Percentiles rank a stretch among this genome's conserved stretches.
phyloP scores from a whole-genome alignment of 164 flowering plant genomes.

The Litsea cubeba region DNA sequence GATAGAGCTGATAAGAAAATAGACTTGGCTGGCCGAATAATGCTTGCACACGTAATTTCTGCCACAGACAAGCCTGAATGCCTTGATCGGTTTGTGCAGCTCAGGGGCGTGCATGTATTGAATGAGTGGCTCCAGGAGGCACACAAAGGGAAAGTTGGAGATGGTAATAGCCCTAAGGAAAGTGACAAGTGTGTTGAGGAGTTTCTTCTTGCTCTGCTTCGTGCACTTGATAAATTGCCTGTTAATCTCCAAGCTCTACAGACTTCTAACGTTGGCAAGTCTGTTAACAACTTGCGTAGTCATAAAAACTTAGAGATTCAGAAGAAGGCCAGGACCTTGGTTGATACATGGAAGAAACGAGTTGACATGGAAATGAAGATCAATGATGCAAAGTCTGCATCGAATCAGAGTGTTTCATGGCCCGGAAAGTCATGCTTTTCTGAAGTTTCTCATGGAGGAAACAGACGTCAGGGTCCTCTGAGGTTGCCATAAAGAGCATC shows the following conservation, averaged over 20 bases:
- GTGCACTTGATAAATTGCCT: slow-evolving; percentile 89
- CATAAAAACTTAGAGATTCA: slow-evolving; percentile 61
- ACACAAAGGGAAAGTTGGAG: slow-evolving; percentile 76
- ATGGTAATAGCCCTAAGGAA: slow-evolving; percentile 53
- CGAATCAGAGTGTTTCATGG: slow-evolving; percentile 55
- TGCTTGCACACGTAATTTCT: slow-evolving; percentile 71
- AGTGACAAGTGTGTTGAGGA: slow-evolving; percentile 73
- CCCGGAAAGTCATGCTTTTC: slow-evolving; percentile 44
- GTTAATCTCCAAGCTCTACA: slow-evolving; percentile 80
- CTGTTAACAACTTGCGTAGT: slow-evolving; percentile 69
- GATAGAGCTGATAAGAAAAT: slow-evolving; percentile 58
- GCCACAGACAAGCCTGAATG: slow-evolving; percentile 76
- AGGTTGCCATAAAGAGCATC: slow-evolving; percentile 49
- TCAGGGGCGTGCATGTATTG: slow-evolving; percentile 67
- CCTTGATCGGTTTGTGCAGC: slow-evolving; percentile 74
- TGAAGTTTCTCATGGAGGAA: slow-evolving; percentile 59
- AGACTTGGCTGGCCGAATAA: slow-evolving; percentile 56
- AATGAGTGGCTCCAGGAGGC: slow-evolving; percentile 95
- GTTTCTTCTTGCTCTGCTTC: slow-evolving; percentile 74
- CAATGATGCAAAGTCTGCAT: slow-evolving; percentile 72
- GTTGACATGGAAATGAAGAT: slow-evolving; percentile 89
- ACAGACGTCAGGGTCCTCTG: slow-evolving; percentile 47
- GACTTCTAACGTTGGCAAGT: slow-evolving; percentile 77
- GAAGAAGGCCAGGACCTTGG: slow-evolving; percentile 65
- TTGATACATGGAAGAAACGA: slow-evolving; percentile 99